Evolutionary conservation across 768 basidiomycete genomes (phyloP), one percentile per base, ranked within the genome.

Genomic region (Crassisporium funariophilum): DNA sequence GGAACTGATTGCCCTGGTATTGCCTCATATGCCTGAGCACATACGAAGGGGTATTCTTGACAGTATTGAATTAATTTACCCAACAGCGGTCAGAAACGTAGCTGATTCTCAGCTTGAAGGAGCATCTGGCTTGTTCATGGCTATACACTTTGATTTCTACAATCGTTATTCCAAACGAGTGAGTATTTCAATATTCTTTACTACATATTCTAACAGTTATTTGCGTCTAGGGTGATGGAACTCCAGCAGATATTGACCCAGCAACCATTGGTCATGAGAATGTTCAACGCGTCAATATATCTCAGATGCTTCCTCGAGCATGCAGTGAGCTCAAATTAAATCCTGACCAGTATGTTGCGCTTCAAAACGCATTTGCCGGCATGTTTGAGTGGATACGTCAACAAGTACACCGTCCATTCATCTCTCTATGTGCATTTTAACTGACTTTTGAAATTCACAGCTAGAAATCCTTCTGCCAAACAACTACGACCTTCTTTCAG

Each of bases 111-210:
- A 21, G 4, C 6, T 8, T 4, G 17, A 23, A 37, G 50, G 45
- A 1, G 21, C 15, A 2, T 16, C 13, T 6, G 19, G 42, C 22
- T 2, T 20, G 11, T 54, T 50, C 27, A 13, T 22, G 6, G 39
- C 44, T 31, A 24, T 36, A 35, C 53, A 54, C n/a, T 50, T 49
- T 39, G 35, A 25, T 7, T 54, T 31, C 17, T 54, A 54, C 21
- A 46, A 46, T 24, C 22, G 48, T 0, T 54, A 46, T 35, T 37
- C 34, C 3, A 42, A 44, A 24, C 25, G 33, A 7, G 53, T 50
- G 40, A 13, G 35, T 27, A 4, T 21, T n/a, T n/a, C n/a, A n/a
- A n/a, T n/a, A n/a, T n/a, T n/a, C n/a, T n/a, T n/a, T n/a, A n/a
- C n/a, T n/a, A n/a, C n/a, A n/a, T 29, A 8, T 16, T 16, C 16